Evolutionary conservation across 306 rosid species (phyloP), one percentile per base, ranked within the genome.

Genomic region (Cyamopsis tetragonoloba): DNA sequence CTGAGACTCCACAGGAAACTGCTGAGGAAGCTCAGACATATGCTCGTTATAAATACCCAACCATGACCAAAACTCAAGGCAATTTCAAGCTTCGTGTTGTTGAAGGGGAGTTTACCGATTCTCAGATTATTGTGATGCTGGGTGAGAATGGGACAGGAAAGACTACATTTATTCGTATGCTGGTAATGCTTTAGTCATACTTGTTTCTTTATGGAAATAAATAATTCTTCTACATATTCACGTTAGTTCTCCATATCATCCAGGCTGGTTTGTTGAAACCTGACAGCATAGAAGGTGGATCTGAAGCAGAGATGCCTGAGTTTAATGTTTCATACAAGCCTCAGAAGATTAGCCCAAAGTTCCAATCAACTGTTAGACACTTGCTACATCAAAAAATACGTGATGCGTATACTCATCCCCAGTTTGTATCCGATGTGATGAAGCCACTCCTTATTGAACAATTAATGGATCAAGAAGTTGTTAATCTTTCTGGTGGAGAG

Each of bases 101-200:
- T 57, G 97, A 90, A 78, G 99, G 99, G 10, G 99, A 95, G 82
- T 95, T 95, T 62, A 90, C 99, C 2, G 99, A 95, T 84, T 95
- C 99, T 44, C 99, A 95, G 78, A 95, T 95, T 79, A 17, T 95
- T 85, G 99, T 95, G 67, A 95, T 95, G 99, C 85, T 95, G 35
- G 99, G 99, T 34, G 99, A 95, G 81, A 95, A 95, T 68, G 99
- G 99, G 74, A 95, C 97, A 0, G 99, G 99, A 71, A 95, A 95
- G 87, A 95, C 99, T 15, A 95, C 99, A 17, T 95, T 95, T 72
- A 90, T 95, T 71, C 97, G 92, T 0, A 88, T 95, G 99, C 99
- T 95, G 99, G 99, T 93, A 93, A 55, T 44, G 42, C 44, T 72
- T 55, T 65, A 38, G 8, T 67, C 77, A 48, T 48, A 35, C 11